Conservation (phyloP, 352 stramenopile species). For the Phytophthora vignae region DNA sequence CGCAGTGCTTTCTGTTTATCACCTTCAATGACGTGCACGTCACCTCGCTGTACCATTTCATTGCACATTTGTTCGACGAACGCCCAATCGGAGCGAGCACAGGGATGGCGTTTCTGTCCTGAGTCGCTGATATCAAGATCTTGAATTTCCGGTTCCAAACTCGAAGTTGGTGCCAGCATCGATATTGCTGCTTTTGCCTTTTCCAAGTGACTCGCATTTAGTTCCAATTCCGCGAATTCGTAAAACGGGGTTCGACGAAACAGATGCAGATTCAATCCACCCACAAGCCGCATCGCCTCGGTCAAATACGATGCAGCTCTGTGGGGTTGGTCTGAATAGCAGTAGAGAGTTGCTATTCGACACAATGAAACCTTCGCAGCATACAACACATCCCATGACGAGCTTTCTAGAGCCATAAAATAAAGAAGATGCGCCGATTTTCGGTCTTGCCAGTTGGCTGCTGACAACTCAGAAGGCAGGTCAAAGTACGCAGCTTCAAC, state of each 20-base stretch:
- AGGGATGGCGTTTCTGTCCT: conserved; percentile 7
- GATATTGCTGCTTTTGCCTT: conserved; percentile 61
- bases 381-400: conserved; percentile 75
- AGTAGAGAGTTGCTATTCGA: conserved; percentile 69
- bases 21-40: conserved; percentile 38
- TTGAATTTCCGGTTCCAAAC: not conserved
- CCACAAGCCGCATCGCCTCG: conserved; percentile 78
- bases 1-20: conserved; percentile 31
- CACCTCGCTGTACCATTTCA: conserved; percentile 53
- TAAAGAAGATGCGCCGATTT: conserved; percentile 44
- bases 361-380: conserved; percentile 66
- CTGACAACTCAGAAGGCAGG: conserved; percentile 51
- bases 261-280: conserved; percentile 56
- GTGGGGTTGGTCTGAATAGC: conserved; percentile 52
- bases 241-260: conserved; percentile 71
- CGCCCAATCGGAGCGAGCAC: conserved; percentile 32
- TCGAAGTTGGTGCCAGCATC: conserved; percentile 34
- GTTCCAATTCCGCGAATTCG: conserved; percentile 69
- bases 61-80: conserved; percentile 56
- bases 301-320: conserved; percentile 64
- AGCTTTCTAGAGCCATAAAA: conserved; percentile 75
- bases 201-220: conserved; percentile 51
- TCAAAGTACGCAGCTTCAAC: conserved; percentile 38
- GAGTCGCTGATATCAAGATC: not conserved
- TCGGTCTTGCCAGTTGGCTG: conserved; percentile 11